Evolutionary conservation across 192 early-diverging fungal genomes (phyloP).

Genomic region (Linderina pennispora): DNA sequence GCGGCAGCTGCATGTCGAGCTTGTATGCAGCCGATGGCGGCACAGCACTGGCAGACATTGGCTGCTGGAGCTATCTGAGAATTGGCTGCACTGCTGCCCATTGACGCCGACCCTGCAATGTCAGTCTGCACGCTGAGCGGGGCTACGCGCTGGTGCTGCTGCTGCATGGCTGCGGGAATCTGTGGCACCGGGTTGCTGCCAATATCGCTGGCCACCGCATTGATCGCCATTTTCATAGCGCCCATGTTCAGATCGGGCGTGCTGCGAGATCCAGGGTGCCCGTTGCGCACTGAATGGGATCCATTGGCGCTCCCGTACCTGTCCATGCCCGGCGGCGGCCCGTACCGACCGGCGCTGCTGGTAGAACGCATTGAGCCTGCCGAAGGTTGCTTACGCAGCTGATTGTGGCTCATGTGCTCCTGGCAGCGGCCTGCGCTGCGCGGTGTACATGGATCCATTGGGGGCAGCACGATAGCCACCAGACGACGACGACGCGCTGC

Average conservation of each 20-base stretch:
- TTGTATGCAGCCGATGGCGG: no score
- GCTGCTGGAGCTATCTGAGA: no score
- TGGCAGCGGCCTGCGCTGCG: constrained; percentile 27
- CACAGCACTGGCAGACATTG: no score
- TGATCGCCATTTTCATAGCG: constrained; percentile 23
- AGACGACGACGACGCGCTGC: constrained; percentile 27
- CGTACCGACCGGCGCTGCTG: neutral
- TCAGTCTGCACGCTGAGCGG: no score
- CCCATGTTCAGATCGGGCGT: constrained; percentile 41
- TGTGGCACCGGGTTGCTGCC: constrained; percentile 29
- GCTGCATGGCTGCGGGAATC: constrained; percentile 30
- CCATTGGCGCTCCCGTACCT: constrained; percentile 1
- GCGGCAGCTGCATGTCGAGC: no score
- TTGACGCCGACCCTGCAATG: no score
- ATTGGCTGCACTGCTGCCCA: no score
- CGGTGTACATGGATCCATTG: constrained; percentile 8
- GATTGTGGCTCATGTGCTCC: constrained; percentile 9
- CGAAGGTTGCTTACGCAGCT: constrained; percentile 34
- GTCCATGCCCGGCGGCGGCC: neutral
- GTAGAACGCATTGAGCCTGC: constrained; percentile 18
- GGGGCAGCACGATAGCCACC: constrained; percentile 23
- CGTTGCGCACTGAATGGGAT: constrained; percentile 9
- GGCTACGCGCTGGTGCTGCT: no score
- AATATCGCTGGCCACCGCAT: constrained; percentile 12
- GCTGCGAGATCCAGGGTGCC: constrained; percentile 34